Evolutionary conservation across 257 asterid genomes (phyloP).

Genomic region (Capsicum baccatum): DNA sequence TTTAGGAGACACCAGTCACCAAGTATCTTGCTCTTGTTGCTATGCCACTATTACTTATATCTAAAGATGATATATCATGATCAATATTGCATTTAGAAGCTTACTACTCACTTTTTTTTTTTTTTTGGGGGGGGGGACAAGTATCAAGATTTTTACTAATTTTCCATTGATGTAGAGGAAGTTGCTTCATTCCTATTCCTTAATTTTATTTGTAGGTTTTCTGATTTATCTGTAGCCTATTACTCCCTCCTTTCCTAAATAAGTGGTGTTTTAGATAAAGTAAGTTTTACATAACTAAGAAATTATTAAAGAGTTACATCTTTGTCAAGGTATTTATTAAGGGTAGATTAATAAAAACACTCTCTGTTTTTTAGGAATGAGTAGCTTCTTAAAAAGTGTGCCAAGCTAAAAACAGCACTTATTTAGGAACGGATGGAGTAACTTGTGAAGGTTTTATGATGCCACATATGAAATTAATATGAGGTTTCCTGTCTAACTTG

Average conservation of each 20-base stretch:
- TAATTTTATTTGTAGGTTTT: background rate
- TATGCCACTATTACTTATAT: background rate
- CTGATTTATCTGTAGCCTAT: constrained; percentile 14
- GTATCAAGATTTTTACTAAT: background rate
- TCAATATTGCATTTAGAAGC: background rate
- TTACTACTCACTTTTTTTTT: background rate
- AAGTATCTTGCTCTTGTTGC: background rate
- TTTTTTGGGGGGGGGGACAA: background rate
- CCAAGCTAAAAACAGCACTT: no score
- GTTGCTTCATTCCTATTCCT: background rate
- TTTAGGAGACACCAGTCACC: constrained; percentile 22
- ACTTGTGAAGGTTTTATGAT: constrained; percentile 13
- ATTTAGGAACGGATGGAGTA: no score
- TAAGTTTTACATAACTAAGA: no score
- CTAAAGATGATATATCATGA: background rate
- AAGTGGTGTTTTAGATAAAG: no score
- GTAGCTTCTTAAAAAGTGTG: no score
- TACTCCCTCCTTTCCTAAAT: no score
- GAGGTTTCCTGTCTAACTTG: constrained; percentile 12
- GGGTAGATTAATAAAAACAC: no score
- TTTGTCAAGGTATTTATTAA: no score
- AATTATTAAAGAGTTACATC: no score
- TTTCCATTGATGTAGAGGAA: background rate
- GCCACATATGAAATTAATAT: background rate
- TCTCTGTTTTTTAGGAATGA: no score